Evolutionary conservation across 768 basidiomycete species (phyloP), one percentile per base, ranked within the genome.

Genomic region (Baorangia bicolor): DNA sequence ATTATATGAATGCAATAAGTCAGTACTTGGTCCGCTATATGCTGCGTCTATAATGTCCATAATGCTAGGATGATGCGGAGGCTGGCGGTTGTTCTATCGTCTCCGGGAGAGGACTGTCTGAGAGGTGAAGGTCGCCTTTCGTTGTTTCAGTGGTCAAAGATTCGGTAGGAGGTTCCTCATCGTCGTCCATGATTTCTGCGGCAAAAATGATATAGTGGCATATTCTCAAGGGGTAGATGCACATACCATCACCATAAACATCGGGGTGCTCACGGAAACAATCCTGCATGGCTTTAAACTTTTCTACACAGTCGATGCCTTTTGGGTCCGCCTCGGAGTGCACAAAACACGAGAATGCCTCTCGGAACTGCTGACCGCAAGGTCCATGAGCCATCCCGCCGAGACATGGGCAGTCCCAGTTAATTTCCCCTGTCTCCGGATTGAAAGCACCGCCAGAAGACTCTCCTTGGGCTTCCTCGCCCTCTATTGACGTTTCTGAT

Each of bases 331-430:
- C 82, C 68, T 97, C 94, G 13, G 93, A 95, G 73, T 83, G 87
- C 8, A 99, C 86, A 64, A 99, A 99, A 75, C 97, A 99, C 34
- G 93, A 92, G 75, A 99, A 99, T 1, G 97, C 96, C 58, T 88
- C 91, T 59, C 88, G 86, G 78, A 99, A 99, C 62, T 98, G 81
- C 57, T 81, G 79, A 10, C 97, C 97, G 66, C 97, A 99, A 11
- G 94, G 94, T 7, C 97, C 96, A 67, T 98, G 81, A 11, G 96
- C 96, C 97, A 99, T 98, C 47, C 97, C 97, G 31, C 97, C 97
- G 9, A 99, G 84, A 71, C 97, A 98, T 2, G 97, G 94, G 72
- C 97, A 99, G 69, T 98, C 97, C 97, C 97, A 99, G 76, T 99
- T 99, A 66, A 99, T 98, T 81, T 98, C 94, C 41, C 97, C 97